Percentiles rank a stretch among this genome's conserved stretches.
Conservation (phyloP, 228 moss, liverwort and hornwort species). For the Sphagnum fallax region DNA sequence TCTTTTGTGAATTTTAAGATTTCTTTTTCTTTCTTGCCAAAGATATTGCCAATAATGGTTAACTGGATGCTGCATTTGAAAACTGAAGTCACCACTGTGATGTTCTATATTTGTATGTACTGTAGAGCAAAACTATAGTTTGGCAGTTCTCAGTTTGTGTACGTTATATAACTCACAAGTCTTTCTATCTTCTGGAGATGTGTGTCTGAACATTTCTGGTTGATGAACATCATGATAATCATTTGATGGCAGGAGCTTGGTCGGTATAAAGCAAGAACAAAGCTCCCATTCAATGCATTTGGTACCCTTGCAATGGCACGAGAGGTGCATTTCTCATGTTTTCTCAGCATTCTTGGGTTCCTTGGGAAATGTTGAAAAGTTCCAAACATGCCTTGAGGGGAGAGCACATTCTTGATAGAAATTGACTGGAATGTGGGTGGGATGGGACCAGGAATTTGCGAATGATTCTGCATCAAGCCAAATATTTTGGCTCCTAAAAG, state of each 20-base stretch:
- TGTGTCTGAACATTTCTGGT: too few species aligned
- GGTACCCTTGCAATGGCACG: conserved; percentile 98
- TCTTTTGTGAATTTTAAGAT: neutral
- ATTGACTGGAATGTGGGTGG: neutral
- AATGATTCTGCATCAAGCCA: conserved; percentile 93
- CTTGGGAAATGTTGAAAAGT: neutral
- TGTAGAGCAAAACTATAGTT: too few species aligned
- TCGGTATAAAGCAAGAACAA: conserved; percentile 68
- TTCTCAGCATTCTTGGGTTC: too few species aligned
- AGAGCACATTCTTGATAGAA: neutral
- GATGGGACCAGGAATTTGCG: conserved; percentile 62
- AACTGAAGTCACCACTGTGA: too few species aligned
- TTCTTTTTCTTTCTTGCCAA: too few species aligned
- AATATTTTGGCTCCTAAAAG: conserved; percentile 95
- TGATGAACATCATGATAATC: neutral
- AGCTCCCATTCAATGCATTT: conserved; percentile 90
- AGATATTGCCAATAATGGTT: too few species aligned
- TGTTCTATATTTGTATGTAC: too few species aligned
- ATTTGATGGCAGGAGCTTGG: conserved; percentile 66
- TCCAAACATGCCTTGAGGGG: neutral
- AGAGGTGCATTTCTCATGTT: conserved; percentile 35
- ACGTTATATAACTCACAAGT: too few species aligned
- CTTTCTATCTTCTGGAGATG: too few species aligned
- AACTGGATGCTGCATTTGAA: too few species aligned
- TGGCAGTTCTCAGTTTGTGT: too few species aligned